Evolutionary conservation across 2,329 filamentous ascomycete species (phyloP).

Genomic region (Cladosporium sp.): DNA sequence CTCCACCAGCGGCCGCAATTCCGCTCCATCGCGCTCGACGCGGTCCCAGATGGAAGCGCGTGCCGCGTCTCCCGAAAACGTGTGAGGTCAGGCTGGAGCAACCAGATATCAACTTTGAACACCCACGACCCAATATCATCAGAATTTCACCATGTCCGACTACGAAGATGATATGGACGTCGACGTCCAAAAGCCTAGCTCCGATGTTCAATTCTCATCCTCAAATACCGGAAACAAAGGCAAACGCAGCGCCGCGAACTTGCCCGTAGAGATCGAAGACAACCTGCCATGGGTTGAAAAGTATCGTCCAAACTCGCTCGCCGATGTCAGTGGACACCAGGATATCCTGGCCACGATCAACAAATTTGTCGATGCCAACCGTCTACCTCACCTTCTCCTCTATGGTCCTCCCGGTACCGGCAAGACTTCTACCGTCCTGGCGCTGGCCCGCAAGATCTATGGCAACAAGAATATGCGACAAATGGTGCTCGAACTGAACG

Average conservation of each 20-base stretch:
- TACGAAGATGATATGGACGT: conserved; percentile 55
- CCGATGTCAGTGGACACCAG: conserved; percentile 92
- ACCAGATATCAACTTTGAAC: too few relatives aligned
- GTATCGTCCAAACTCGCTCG: conserved; percentile 80
- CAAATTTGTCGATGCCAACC: conserved; percentile 91
- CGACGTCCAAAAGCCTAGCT: conserved; percentile 55
- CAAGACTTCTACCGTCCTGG: conserved; percentile 94
- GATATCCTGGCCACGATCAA: conserved; percentile 97
- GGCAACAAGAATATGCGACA: conserved; percentile 87
- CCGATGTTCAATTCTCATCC: conserved; percentile 62
- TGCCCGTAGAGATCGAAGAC: conserved; percentile 90
- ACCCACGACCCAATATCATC: conserved; percentile 1
- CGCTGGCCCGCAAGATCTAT: conserved; percentile 88
- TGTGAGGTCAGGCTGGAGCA: too few relatives aligned
- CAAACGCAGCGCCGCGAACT: conserved; percentile 84
- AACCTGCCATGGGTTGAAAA: conserved; percentile 97
- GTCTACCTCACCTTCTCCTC: conserved; percentile 88
- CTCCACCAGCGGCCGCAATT: too few relatives aligned
- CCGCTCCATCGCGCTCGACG: too few relatives aligned
- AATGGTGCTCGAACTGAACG: conserved; percentile 97
- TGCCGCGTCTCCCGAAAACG: not conserved
- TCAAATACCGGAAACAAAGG: conserved; percentile 66
- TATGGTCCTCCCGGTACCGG: conserved; percentile 96
- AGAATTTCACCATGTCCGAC: conserved; percentile 44
- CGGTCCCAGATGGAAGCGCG: not conserved